Percentiles rank a stretch among this genome's conserved stretches.
Conservation (phyloP, 2,329 filamentous ascomycete genomes). For the Fusarium sp. region DNA sequence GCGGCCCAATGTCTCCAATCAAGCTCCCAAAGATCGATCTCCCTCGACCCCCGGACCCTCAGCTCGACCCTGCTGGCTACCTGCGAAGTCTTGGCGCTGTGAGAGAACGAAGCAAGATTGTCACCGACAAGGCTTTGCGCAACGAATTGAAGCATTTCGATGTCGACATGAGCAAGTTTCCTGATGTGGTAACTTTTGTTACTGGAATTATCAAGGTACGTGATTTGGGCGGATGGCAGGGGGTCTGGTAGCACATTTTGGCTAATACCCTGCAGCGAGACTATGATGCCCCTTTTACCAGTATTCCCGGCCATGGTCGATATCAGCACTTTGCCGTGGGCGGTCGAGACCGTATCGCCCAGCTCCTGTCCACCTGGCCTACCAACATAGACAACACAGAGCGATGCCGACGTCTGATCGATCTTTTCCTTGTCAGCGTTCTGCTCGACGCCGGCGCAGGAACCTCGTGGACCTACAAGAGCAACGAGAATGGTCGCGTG, state of each 20-base stretch:
- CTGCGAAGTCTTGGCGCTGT: conserved; percentile 90
- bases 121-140: conserved; percentile 78
- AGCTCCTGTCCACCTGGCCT: conserved; percentile 75
- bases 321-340: conserved; percentile 89
- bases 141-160: conserved; percentile 87
- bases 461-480: conserved; percentile 91
- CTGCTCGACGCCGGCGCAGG: conserved; percentile 89
- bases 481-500: conserved; percentile 82
- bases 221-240: neutral
- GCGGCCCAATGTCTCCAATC: conserved; percentile 60
- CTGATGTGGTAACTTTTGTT: conserved; percentile 84
- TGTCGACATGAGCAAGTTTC: conserved; percentile 85
- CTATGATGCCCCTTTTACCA: conserved; percentile 63
- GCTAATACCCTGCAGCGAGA: conserved; percentile 54
- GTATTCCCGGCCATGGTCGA: conserved; percentile 85
- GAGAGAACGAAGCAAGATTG: conserved; percentile 76
- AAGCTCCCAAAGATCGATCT: conserved; percentile 79
- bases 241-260: neutral
- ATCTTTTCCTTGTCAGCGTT: conserved; percentile 82
- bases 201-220: conserved; percentile 92
- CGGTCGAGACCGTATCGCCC: conserved; percentile 75
- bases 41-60: conserved; percentile 85
- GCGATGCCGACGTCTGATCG: conserved; percentile 77
- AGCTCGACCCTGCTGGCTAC: conserved; percentile 88
- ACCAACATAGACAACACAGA: conserved; percentile 75